Percentiles rank a stretch among this genome's conserved stretches.
phyloP scores from a whole-genome alignment of 768 basidiomycete genomes.

The Lactarius akahatsu region DNA sequence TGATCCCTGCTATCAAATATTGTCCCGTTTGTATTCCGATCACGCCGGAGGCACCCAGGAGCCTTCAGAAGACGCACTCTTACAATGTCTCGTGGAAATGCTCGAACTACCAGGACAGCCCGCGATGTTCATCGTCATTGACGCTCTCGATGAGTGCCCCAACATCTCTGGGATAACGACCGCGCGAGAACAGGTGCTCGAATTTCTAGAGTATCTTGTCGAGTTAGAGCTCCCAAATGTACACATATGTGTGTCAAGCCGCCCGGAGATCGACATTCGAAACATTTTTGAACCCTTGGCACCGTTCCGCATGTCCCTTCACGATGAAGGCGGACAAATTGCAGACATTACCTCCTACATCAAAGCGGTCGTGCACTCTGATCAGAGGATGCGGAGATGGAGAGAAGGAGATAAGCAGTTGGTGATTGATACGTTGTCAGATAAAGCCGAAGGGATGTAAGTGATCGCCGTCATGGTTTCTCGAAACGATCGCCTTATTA shows the following conservation, averaged over 20 bases:
- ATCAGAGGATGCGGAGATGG: background rate
- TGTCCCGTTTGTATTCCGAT: conserved; percentile 1
- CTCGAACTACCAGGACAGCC: background rate
- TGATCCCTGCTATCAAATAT: background rate
- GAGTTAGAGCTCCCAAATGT: background rate
- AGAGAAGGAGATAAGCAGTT: background rate
- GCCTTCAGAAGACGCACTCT: background rate
- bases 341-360: background rate
- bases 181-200: background rate
- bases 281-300: background rate
- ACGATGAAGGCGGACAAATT: conserved; percentile 1
- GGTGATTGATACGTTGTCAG: background rate
- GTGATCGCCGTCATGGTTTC: background rate
- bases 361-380: background rate
- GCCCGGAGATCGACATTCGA: conserved; percentile 12
- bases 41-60: background rate
- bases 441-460: conserved; percentile 13
- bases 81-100: conserved; percentile 6
- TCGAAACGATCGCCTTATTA: too few species aligned
- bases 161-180: background rate
- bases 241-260: conserved; percentile 11
- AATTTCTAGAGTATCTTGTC: background rate
- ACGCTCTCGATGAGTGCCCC: conserved; percentile 18
- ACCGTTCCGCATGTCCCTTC: background rate
- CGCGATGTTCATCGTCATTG: background rate